These are phyloP conservation scores for Aspergillus incahuasiensis DNA, from an alignment of 495 filamentous ascomycete species.

Conservation along the genomic window DNA sequence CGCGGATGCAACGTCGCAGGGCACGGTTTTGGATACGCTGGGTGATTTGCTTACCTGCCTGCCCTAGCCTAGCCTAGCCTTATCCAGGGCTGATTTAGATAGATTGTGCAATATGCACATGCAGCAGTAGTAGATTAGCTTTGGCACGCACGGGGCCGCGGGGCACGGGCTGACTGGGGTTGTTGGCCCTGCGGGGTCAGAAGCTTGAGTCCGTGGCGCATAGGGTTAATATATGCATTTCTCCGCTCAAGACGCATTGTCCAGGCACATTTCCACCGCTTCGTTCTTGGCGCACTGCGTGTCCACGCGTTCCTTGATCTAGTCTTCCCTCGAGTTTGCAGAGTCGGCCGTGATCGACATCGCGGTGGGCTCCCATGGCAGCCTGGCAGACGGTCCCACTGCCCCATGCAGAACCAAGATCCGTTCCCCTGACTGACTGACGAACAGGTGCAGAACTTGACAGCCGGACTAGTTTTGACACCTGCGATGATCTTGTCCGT, in stretches of 20 bases:
- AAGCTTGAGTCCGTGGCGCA: background rate
- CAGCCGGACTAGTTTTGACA: too few species aligned
- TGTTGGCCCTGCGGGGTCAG: background rate
- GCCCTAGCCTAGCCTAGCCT: background rate
- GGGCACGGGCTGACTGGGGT: background rate
- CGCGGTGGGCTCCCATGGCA: too few species aligned
- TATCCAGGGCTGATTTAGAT: background rate
- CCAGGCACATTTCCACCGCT: constrained; percentile 1
- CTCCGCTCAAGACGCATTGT: background rate
- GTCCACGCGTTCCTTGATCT: background rate
- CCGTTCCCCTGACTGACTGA: too few species aligned
- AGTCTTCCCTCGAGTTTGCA: background rate
- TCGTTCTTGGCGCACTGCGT: background rate
- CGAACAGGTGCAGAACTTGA: background rate
- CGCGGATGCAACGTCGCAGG: constrained; percentile 51
- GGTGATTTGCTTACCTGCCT: constrained; percentile 44
- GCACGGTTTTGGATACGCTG: constrained; percentile 51
- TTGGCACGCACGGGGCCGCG: background rate
- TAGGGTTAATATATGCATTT: background rate
- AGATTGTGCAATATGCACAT: background rate
- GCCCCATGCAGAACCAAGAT: background rate
- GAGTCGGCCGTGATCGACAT: constrained; percentile 4
- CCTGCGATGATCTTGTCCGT: too few species aligned
- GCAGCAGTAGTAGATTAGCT: background rate
- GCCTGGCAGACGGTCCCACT: background rate